Conservation (phyloP, 1,284 basidiomycete genomes). For the Sanghuangporus weigelae region DNA sequence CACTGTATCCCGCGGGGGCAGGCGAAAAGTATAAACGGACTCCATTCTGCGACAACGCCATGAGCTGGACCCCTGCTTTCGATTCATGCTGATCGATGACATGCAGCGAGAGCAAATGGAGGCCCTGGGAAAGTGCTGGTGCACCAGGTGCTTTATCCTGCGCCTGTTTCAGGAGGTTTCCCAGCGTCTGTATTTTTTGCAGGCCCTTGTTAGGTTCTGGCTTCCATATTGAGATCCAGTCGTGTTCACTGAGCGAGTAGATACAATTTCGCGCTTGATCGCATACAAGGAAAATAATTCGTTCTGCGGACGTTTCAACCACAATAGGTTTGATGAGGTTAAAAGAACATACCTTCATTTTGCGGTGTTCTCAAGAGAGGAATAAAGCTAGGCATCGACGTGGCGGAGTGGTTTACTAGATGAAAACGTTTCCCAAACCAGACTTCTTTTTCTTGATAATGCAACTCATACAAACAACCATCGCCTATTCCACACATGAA, state of each 20-base stretch:
- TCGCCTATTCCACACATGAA: conserved; percentile 88
- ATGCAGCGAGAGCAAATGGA: conserved; percentile 62
- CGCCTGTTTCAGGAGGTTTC: conserved; percentile 62
- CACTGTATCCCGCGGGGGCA: conserved; percentile 35
- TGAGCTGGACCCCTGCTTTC: conserved; percentile 61
- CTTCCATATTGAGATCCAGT: conserved; percentile 65
- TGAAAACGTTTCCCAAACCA: conserved; percentile 89
- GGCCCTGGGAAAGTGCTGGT: conserved; percentile 62
- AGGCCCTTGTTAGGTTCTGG: conserved; percentile 56
- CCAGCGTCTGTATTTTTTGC: conserved; percentile 61
- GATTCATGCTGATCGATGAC: conserved; percentile 59
- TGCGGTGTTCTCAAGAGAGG: conserved; percentile 57
- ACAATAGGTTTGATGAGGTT: conserved; percentile 9
- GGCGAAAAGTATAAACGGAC: conserved; percentile 78
- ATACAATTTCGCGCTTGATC: conserved; percentile 65
- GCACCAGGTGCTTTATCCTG: conserved; percentile 74
- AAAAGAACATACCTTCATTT: conserved; percentile 47
- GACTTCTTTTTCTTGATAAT: conserved; percentile 87
- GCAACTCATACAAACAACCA: conserved; percentile 88
- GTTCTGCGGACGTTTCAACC: conserved; percentile 42
- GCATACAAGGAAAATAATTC: conserved; percentile 59
- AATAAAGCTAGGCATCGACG: conserved; percentile 68
- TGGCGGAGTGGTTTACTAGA: conserved; percentile 76
- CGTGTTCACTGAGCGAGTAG: conserved; percentile 69
- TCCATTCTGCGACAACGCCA: conserved; percentile 77